A percentile compares a stretch with the other conserved stretches of the same genome.
Evolutionary conservation across 208 protist species (phyloP).

Genomic region (Tetramitus jugosus): DNA sequence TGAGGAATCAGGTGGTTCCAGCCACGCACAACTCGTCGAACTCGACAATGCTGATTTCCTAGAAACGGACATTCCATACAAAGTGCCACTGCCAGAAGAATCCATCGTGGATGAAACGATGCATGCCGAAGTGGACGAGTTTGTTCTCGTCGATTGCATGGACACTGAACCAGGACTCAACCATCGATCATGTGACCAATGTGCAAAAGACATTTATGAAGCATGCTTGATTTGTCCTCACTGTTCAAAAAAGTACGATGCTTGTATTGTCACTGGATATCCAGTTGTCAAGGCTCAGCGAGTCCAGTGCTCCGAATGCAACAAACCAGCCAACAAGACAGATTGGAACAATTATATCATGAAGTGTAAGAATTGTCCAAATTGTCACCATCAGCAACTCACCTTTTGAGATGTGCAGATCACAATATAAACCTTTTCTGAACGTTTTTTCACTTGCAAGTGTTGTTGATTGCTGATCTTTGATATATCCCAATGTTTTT

Average conservation of each 20-base stretch:
- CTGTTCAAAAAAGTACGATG: background rate
- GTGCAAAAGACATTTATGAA: background rate
- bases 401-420: no score
- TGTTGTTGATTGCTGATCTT: no score
- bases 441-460: no score
- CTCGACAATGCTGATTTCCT: constrained; percentile 81
- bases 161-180: background rate
- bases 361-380: constrained; percentile 12
- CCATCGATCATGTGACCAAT: background rate
- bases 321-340: background rate
- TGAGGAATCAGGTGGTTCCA: constrained; percentile 53
- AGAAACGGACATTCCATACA: constrained; percentile 67
- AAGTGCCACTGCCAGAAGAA: constrained; percentile 15
- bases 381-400: constrained; percentile 10
- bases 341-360: constrained; percentile 17
- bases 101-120: background rate
- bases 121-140: background rate
- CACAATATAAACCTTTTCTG: no score
- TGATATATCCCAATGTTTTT: no score
- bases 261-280: constrained; percentile 12
- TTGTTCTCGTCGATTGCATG: constrained; percentile 3
- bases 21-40: no score
- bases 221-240: background rate
- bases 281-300: background rate
- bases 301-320: background rate